Conservation (phyloP, 2,329 filamentous ascomycete genomes). For the Pyrenophora teres region DNA sequence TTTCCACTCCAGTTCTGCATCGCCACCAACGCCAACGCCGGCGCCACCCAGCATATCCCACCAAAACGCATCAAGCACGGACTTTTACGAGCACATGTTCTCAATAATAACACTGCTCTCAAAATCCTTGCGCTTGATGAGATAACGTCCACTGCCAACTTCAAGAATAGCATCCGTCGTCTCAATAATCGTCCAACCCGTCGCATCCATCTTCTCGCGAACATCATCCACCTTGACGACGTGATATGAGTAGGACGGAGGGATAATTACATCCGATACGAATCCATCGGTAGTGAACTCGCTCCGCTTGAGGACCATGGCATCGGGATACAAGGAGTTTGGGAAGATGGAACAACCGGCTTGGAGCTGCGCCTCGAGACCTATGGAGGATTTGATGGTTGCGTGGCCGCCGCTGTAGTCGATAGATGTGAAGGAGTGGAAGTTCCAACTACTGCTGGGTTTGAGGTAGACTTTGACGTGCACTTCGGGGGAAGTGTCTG, state of each 20-base stretch:
- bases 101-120: not conserved
- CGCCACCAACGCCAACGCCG: too few relatives aligned
- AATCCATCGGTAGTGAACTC: not conserved
- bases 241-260: not conserved
- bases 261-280: not conserved
- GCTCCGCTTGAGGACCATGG: not conserved
- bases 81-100: too few relatives aligned
- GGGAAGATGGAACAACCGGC: not conserved
- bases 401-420: not conserved
- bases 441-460: not conserved
- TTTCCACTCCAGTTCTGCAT: too few relatives aligned
- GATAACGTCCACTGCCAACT: not conserved
- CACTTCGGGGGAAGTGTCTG: not conserved
- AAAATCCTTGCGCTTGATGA: not conserved
- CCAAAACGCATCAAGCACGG: too few relatives aligned
- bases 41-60: too few relatives aligned
- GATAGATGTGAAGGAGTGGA: not conserved
- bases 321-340: not conserved
- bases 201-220: not conserved
- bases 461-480: not conserved
- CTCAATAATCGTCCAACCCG: not conserved
- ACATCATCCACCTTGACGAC: not conserved
- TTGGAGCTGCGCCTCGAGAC: not conserved
- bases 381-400: not conserved
- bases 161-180: not conserved